A percentile compares a stretch with the other conserved stretches of the same genome.
Evolutionary conservation across 371 early-diverging fungal species (phyloP).

Genomic region (Actinomortierella ambigua): DNA sequence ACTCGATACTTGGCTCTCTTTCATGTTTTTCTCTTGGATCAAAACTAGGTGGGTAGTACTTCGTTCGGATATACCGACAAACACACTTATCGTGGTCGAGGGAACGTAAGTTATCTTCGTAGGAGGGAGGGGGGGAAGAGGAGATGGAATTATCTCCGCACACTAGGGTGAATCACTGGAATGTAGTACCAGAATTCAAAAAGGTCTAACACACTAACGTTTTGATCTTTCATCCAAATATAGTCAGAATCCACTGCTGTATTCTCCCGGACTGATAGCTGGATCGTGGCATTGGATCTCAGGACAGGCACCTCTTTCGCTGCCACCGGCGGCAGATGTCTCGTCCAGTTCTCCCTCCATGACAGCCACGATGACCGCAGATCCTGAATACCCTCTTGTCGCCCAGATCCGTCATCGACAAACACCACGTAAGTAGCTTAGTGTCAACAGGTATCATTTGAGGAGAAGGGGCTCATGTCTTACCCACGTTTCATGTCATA

Average conservation of each 20-base stretch:
- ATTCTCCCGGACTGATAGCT: constrained; percentile 41
- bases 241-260: constrained; percentile 54
- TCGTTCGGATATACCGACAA: constrained; percentile 54
- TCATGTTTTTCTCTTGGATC: constrained; percentile 14
- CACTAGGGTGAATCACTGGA: no score
- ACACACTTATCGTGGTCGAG: constrained; percentile 62
- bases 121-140: no score
- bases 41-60: constrained; percentile 67
- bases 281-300: constrained; percentile 57
- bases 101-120: constrained; percentile 50
- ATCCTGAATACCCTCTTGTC: constrained; percentile 31
- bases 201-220: background rate
- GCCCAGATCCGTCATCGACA: constrained; percentile 60
- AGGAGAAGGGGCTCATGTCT: constrained; percentile 16
- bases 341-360: background rate
- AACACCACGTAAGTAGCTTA: constrained; percentile 29
- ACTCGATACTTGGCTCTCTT: constrained; percentile 2
- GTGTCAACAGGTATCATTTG: constrained; percentile 11
- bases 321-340: constrained; percentile 5
- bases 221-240: background rate
- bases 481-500: constrained; percentile 4
- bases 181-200: background rate
- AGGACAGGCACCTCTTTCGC: constrained; percentile 37
- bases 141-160: background rate
- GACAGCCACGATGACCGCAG: background rate